phyloP scores from a whole-genome alignment of 2,329 filamentous ascomycete genomes.

The Coniochaeta sp. region DNA sequence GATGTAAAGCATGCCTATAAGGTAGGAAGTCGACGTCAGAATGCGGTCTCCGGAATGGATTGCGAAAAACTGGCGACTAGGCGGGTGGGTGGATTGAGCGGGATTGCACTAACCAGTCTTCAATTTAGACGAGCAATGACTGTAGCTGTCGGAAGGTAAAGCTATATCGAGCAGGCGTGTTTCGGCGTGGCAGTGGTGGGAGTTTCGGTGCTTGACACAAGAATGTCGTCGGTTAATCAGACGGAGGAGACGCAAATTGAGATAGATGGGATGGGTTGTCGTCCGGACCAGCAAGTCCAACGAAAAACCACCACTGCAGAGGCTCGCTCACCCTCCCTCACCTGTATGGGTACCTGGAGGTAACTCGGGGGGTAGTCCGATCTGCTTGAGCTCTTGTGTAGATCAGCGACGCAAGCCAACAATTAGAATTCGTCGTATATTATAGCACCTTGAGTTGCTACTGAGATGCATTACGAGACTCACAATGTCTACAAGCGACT shows the following conservation, averaged over 20 bases:
- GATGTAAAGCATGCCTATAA: not conserved
- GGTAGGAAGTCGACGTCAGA: not conserved
- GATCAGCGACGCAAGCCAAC: not conserved
- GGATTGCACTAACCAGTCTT: not conserved
- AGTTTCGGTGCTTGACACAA: not conserved
- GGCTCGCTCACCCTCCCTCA: not conserved
- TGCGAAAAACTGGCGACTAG: not conserved
- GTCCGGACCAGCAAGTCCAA: not conserved
- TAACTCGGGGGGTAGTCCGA: not conserved
- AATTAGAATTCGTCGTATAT: not conserved
- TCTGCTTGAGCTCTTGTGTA: not conserved
- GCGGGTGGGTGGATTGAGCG: not conserved
- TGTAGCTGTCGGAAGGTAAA: not conserved
- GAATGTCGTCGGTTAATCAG: slow-evolving; percentile 13
- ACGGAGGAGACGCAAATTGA: slow-evolving; percentile 11
- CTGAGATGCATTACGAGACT: not conserved
- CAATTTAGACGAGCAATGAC: not conserved
- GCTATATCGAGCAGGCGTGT: not conserved
- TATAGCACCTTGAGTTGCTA: not conserved
- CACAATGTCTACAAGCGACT: not conserved
- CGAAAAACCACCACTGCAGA: not conserved
- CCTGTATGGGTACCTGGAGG: not conserved
- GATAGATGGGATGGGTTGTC: not conserved
- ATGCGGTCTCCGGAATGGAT: not conserved
- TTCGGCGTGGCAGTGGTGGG: not conserved